Evolutionary conservation across 768 basidiomycete species (phyloP), one percentile per base, ranked within the genome.

Genomic region (Suillus weaverae): DNA sequence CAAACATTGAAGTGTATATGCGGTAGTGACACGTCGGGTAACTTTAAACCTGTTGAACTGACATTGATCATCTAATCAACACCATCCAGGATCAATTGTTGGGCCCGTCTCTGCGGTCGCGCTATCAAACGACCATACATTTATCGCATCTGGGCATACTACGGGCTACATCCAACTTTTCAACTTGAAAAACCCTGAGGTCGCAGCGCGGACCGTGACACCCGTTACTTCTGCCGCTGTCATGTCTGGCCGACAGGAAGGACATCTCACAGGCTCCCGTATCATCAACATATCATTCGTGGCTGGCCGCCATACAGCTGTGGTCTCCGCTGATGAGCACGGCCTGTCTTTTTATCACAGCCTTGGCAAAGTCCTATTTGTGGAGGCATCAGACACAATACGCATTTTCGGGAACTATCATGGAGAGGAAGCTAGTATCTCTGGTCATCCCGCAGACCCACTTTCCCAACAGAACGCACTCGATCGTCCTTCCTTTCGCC

Each of bases 291-390:
- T 99, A 50, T 89, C 86, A 35, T 99, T 99, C 72, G 86, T 99
- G 9, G 95, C 93, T 14, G 90, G 89, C 22, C 84, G 97, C 46
- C 97, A 97, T 70, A 99, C 97, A 2, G 95, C 94, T 5, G 84
- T 99, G 59, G 87, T 98, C 46, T 90, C 90, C 5, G 92, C 94
- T 3, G 97, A 99, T 73, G 92, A 97, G 64, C 79, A 84, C 68
- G 97, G 97, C 0, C 83, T 98, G 10, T 93, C 95, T 0, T 99
- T 99, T 77, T 97, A 94, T 73, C 96, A 98, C 77, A 92, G 91
- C 62, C 80, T 99, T 5, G 95, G 97, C 33, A 96, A 94, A 74
- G 89, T 99, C 13, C 82, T 99, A 16, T 97, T 97, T 68, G 90
- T 99, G 7, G 96, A 98, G 54, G 95, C 96, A 14, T 89, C 92